Base-by-base conservation (phyloP, 2,329 filamentous ascomycete genomes). In the Fulvia fulva region DNA sequence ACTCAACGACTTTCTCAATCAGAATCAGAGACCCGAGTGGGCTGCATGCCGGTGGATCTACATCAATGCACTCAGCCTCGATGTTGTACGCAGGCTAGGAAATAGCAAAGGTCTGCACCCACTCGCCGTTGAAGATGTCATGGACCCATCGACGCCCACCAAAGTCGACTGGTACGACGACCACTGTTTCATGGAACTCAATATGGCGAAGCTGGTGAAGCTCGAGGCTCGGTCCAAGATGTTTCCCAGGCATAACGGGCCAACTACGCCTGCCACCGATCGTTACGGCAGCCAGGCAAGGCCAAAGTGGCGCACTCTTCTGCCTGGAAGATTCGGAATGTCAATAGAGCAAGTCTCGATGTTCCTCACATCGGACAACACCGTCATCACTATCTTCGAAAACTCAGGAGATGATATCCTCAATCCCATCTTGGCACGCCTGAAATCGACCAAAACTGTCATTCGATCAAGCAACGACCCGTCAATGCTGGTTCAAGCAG, bases 301-400 rank as follows among this genome's bases (percentile, higher is more conserved):
- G 16, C 53, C 37, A 2, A 59, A 55, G 47, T 59, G 59, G 57
- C 60, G 61, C 9, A 62, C 57, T 19, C 57, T 64, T 2, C 52
- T 59, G 4, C 65, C 61, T 12, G 57, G 56, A 5, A 63, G 60
- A 9, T 66, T 65, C 21, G 64, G 61, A 41, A 61, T 96, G 43
- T 88, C 87, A 9, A 88, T 92, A 5, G 92, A 97, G 74, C 92
- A 97, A 73, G 91, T 96, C 3, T 91, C 90, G 3, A 85, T 96
- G 55, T 96, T 97, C 69, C 78, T 97, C 16, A 92, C 88, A 1
- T 82, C 85, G 12, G 91, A 96, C 74, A 95, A 96, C 68, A 93
- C 88, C 0, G 87, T 96, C 55, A 91, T 95, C 22, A 93, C 90
- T 16, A 96, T 97, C 74, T 97, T 97, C 66, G 91, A 97, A 75